Evolutionary conservation across 2,329 filamentous ascomycete species (phyloP), one percentile per base, ranked within the genome.

Genomic region (Fusarium dimerum): DNA sequence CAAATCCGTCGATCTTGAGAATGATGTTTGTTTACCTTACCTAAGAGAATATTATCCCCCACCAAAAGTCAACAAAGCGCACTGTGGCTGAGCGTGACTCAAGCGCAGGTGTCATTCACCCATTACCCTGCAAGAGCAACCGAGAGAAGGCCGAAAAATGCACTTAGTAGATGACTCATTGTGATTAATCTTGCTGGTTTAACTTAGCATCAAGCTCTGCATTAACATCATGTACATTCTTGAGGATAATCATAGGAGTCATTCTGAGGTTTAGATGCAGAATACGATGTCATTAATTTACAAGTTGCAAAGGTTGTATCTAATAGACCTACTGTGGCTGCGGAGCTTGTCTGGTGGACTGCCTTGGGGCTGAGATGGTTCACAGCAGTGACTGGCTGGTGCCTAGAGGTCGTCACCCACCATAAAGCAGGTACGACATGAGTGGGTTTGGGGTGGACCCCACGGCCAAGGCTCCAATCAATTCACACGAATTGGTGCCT

Each of bases 21-120:
- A 45, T 42, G 48, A 50, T 41, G 39, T 26, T 43, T 20, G 6
- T 46, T 30, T 50, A n/a, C n/a, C n/a, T n/a, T n/a, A n/a, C n/a
- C n/a, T n/a, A n/a, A 41, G 48, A 48, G 55, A 52, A 48, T 55
- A 45, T 60, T 44, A 59, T 49, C 46, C 55, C 57, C 55, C 57
- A 55, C 57, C 50, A 55, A 55, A 64, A 60, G 62, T 64, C 60
- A 57, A 65, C 48, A 63, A 52, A 36, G 32, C 10, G 10, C 32
- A 42, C 40, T 49, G 55, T 54, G 51, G 51, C 49, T 58, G 41
- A 40, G 43, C 29, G 45, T 54, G 47, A 51, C 43, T 54, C 56
- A 56, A 44, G 13, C 32, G 10, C 32, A 36, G 32, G 13, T 40
- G 36, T 42, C 42, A 49, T 48, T 42, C 42, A 41, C 48, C 40